Percentiles rank a stretch among this genome's conserved stretches.
These are phyloP conservation scores for Tulasnella sp. DNA, from an alignment of 768 basidiomycete species.

Conservation along the genomic window DNA sequence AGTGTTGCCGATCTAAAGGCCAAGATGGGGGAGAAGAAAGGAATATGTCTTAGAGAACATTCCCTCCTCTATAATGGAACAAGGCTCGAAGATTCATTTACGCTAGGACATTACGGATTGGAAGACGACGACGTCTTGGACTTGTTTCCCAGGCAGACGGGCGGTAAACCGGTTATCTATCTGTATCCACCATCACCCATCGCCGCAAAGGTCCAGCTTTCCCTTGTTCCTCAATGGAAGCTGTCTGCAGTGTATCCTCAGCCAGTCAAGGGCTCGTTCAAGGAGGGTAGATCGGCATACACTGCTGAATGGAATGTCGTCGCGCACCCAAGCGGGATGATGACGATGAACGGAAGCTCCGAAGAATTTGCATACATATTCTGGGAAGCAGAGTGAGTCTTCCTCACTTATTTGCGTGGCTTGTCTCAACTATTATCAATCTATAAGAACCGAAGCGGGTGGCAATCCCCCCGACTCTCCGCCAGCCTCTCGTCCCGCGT, in stretches of 20 bases:
- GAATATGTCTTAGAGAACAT: too few species aligned
- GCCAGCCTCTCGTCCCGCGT: neutral
- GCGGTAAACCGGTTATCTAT: neutral
- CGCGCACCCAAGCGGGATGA: neutral
- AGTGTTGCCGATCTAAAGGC: too few species aligned
- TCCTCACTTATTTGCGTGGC: neutral
- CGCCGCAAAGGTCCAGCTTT: slow-evolving; percentile 24
- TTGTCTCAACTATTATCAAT: neutral
- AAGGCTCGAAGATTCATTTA: neutral
- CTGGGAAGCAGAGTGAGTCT: neutral
- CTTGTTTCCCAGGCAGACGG: neutral
- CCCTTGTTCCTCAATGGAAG: slow-evolving; percentile 25
- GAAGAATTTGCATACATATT: neutral
- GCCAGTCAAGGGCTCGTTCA: neutral
- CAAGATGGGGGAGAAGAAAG: too few species aligned
- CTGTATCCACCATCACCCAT: neutral
- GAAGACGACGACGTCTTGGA: neutral
- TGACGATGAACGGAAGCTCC: neutral
- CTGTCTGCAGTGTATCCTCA: slow-evolving; percentile 29
- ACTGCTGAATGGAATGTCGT: neutral
- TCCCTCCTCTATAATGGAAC: neutral
- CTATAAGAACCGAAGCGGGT: neutral
- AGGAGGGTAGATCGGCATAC: neutral
- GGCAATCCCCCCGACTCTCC: neutral
- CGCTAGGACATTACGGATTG: neutral